Conservation (phyloP, 176 grass and related monocot genomes). For the Oropetium thomaeum region DNA sequence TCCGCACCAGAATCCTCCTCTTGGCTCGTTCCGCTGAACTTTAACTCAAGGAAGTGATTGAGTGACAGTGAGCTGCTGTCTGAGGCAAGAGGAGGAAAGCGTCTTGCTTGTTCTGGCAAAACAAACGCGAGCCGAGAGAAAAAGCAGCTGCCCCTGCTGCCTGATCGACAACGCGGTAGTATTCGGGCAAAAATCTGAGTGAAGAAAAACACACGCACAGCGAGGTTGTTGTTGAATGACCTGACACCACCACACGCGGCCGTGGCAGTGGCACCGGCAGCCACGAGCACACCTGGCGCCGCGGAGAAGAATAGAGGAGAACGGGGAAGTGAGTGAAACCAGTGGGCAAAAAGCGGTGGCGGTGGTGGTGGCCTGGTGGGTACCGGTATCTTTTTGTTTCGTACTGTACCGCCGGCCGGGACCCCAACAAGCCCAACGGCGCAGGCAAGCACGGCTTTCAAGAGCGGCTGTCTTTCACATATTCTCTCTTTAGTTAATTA, state of each 20-base stretch:
- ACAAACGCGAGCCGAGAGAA: no score
- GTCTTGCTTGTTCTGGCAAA: background rate
- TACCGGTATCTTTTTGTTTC: no score
- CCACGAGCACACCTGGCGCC: background rate
- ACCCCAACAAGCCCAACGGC: background rate
- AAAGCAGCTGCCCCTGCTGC: background rate
- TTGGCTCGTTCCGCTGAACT: no score
- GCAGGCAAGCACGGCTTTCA: background rate
- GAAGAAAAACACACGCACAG: no score
- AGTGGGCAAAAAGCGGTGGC: background rate
- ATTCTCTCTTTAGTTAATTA: background rate
- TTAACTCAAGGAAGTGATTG: no score
- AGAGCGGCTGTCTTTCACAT: background rate
- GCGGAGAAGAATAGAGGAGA: background rate
- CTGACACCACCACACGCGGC: no score
- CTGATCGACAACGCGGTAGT: background rate
- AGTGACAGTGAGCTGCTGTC: background rate
- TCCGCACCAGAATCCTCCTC: no score
- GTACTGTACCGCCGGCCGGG: background rate
- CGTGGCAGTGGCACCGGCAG: background rate
- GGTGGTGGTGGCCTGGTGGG: background rate
- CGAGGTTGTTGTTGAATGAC: conserved; percentile 2
- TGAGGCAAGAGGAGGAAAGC: background rate
- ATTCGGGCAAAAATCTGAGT: background rate
- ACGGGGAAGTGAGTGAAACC: no score